Evolutionary conservation across 2,329 filamentous ascomycete genomes (phyloP), one percentile per base, ranked within the genome.

Genomic region (Penicillium sp.): DNA sequence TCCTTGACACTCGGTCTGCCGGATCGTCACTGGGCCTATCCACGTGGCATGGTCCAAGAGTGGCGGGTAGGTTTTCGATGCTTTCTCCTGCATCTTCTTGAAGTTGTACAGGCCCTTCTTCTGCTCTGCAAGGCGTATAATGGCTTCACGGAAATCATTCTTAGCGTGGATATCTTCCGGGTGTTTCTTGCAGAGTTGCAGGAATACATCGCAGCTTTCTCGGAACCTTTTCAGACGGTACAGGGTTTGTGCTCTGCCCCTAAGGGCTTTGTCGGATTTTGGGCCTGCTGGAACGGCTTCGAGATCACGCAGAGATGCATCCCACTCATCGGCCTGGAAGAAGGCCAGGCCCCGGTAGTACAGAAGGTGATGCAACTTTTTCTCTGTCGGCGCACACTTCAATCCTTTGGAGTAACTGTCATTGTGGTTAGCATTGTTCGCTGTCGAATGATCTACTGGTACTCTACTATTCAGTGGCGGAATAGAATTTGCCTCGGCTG

Each of bases 241-340:
- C 0, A 80, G 67, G 0, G 78, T 77, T 50, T 68, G 73, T 0
- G 76, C 73, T 51, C 78, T 72, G 4, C 79, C 75, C 56, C 75
- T 78, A 1, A 79, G 64, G 0, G 68, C 68, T 58, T 79, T 81
- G 37, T 81, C 78, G 0, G 65, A 57, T 0, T 60, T 42, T 0
- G 48, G 25, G 12, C 44, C 55, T 25, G 61, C 25, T 4, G 50
- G 43, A 0, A 60, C 63, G 10, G 5, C 52, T 43, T 69, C 60
- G 4, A 66, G 60, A 56, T 76, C 71, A 9, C 45, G 25, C 6
- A 77, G 62, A 16, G 69, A 71, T 2, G 68, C 67, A 37, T 77
- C 73, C 37, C 67, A 74, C 53, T 57, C 61, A 37, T 58, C 61
- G 12, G 51, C 62, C 58, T 63, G 69, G 46, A 66, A 67, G 45